Base-by-base conservation (phyloP, 164 flowering plant species). In the Macadamia tetraphylla region DNA sequence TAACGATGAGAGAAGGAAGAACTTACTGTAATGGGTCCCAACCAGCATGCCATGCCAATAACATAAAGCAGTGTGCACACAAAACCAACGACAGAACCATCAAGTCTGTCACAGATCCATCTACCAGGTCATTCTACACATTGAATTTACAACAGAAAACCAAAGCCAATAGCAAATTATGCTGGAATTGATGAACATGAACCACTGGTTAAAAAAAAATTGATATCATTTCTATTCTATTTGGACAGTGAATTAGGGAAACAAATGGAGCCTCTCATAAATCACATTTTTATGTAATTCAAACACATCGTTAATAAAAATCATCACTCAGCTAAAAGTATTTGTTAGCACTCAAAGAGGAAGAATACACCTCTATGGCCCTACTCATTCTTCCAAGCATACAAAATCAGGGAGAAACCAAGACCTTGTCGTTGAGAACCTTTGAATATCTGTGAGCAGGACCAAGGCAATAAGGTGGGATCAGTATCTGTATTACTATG, bases 331-430 rank as follows among this genome's bases (percentile, higher is more conserved):
- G 40, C 71, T 68, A 71, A 64, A 81, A 73, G 71, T 66, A 76
- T 79, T 61, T 81, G 87, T 79, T 77, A 73, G 74, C 66, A 77
- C 74, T 64, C 71, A 65, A 67, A 29, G 42, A 67, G 68, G 57
- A 60, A 60, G 43, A 29, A 23, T 42, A 71, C 42, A 61, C 60
- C 51, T 71, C 75, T 23, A 23, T 23, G 23, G 23, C 23, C 23
- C 23, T 80, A 82, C 71, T 82, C 85, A 64, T 71, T 78, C 76
- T 80, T 82, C 85, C 85, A 82, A 67, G 83, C 85, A 80, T 79
- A 82, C 70, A 82, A 73, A 63, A 80, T 73, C 67, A 82, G 42
- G 13, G 81, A 80, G 71, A 82, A 82, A 49, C 79, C 81, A 62
- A 53, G 79, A 72, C 73, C 74, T 52, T 75, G 74, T 32, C 61